These are phyloP conservation scores for Globisporangium nagaii DNA, from an alignment of 352 stramenopile species.

Conservation along the genomic window DNA sequence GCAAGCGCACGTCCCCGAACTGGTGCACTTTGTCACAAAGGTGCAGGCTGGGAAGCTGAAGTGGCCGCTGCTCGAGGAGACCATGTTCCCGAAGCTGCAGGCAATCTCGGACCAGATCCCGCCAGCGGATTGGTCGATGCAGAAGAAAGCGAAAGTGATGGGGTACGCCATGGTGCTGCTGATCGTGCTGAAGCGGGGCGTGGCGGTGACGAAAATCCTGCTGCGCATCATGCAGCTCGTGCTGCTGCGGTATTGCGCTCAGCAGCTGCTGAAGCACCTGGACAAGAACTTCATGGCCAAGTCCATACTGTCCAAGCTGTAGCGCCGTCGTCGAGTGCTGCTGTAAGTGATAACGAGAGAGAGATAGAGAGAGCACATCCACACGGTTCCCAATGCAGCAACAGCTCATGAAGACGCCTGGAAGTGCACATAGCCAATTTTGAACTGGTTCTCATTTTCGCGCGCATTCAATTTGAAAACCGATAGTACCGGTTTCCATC, in stretches of 20 bases:
- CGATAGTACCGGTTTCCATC: background rate
- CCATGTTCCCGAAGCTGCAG: constrained; percentile 43
- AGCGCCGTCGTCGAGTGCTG: background rate
- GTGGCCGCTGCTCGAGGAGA: constrained; percentile 44
- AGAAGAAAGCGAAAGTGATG: constrained; percentile 41
- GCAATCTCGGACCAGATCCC: constrained; percentile 27
- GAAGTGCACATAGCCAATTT: too few species aligned
- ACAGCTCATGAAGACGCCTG: too few species aligned
- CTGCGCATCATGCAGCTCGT: constrained; percentile 50
- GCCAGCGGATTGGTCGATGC: constrained; percentile 25
- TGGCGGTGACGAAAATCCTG: constrained; percentile 41
- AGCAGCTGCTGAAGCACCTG: constrained; percentile 46
- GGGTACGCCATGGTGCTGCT: constrained; percentile 52
- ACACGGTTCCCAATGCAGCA: too few species aligned
- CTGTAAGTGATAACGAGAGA: background rate
- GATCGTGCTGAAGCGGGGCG: constrained; percentile 41
- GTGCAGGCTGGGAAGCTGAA: constrained; percentile 49
- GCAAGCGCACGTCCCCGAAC: constrained; percentile 38
- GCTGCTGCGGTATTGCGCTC: constrained; percentile 44
- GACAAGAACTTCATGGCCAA: constrained; percentile 18
- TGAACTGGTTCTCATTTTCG: too few species aligned
- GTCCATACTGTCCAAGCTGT: constrained; percentile 13
- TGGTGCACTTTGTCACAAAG: constrained; percentile 44
- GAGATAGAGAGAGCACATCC: too few species aligned
- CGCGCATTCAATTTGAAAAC: too few species aligned